Percentiles rank a stretch among this genome's conserved stretches.
Conservation (phyloP, 176 grass and related monocot species). For the Chrysopogon serrulatus region DNA sequence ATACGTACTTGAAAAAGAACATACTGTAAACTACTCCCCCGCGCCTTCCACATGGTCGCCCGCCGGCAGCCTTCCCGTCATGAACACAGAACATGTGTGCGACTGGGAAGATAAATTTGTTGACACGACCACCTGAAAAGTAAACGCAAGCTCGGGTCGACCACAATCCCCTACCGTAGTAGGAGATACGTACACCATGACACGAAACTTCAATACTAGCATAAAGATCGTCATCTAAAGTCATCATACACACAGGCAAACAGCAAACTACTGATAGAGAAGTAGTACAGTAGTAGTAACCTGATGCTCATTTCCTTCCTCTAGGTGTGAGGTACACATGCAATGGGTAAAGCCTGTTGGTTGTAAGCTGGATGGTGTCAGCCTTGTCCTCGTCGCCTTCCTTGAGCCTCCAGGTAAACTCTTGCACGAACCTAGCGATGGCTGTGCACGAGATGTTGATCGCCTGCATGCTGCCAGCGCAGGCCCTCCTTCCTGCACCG, state of each 20-base stretch:
- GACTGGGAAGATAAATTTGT: too few species aligned
- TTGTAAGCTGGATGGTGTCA: conserved; percentile 68
- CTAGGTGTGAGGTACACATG: conserved; percentile 49
- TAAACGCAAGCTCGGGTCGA: too few species aligned
- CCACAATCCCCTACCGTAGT: too few species aligned
- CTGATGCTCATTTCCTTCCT: conserved; percentile 7
- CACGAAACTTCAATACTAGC: not conserved
- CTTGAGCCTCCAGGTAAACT: conserved; percentile 64
- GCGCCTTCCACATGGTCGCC: too few species aligned
- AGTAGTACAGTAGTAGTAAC: not conserved
- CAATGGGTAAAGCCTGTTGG: conserved; percentile 54
- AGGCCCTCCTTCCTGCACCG: conserved; percentile 65
- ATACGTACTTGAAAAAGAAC: too few species aligned
- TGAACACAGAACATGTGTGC: too few species aligned
- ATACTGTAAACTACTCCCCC: too few species aligned
- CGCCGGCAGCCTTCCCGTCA: too few species aligned
- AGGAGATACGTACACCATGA: too few species aligned
- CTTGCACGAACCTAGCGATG: conserved; percentile 70
- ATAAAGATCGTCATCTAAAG: not conserved
- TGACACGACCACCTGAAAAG: too few species aligned
- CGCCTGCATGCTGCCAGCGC: conserved; percentile 63
- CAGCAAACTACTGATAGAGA: not conserved
- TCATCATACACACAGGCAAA: not conserved
- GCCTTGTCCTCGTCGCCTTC: conserved; percentile 72
- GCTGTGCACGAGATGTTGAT: conserved; percentile 45